phyloP scores from a whole-genome alignment of 441 rosid species.

The Brassica balearica region DNA sequence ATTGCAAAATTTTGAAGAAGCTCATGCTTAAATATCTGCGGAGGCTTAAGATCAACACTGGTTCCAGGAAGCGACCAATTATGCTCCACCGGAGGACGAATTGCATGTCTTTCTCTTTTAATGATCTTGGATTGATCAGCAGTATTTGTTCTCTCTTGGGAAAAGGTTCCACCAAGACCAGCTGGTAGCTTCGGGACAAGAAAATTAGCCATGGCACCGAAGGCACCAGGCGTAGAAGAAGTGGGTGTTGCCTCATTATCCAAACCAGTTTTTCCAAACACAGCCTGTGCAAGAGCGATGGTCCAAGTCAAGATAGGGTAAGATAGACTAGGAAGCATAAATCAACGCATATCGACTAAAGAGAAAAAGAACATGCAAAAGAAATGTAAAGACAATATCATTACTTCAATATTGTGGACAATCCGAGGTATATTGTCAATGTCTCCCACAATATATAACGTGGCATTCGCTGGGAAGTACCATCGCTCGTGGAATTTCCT shows the following conservation, averaged over 20 bases:
- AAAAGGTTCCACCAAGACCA: constrained; percentile 81
- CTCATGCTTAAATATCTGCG: constrained; percentile 99
- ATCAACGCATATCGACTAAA: constrained; percentile 28
- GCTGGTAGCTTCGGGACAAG: constrained; percentile 96
- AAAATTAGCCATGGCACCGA: constrained; percentile 99
- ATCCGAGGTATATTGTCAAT: constrained; percentile 75
- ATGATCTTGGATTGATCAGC: constrained; percentile 68
- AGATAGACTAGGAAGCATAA: constrained; percentile 16
- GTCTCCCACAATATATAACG: constrained; percentile 95
- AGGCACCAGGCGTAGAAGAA: constrained; percentile 75
- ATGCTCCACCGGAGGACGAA: constrained; percentile 97
- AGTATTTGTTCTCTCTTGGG: constrained; percentile 68
- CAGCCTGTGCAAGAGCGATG: constrained; percentile 65
- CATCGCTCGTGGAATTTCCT: constrained; percentile 99
- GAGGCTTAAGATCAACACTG: constrained; percentile 67
- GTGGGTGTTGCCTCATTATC: constrained; percentile 68
- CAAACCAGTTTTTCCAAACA: constrained; percentile 73
- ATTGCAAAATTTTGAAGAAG: constrained; percentile 95
- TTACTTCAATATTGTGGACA: constrained; percentile 86
- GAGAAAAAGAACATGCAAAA: constrained; percentile 11
- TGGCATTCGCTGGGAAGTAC: constrained; percentile 99
- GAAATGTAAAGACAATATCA: constrained; percentile 37
- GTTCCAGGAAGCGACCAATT: constrained; percentile 93
- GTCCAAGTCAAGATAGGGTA: constrained; percentile 35
- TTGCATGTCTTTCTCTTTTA: constrained; percentile 80